phyloP scores from a whole-genome alignment of 164 flowering plant genomes.

The Litsea cubeba region DNA sequence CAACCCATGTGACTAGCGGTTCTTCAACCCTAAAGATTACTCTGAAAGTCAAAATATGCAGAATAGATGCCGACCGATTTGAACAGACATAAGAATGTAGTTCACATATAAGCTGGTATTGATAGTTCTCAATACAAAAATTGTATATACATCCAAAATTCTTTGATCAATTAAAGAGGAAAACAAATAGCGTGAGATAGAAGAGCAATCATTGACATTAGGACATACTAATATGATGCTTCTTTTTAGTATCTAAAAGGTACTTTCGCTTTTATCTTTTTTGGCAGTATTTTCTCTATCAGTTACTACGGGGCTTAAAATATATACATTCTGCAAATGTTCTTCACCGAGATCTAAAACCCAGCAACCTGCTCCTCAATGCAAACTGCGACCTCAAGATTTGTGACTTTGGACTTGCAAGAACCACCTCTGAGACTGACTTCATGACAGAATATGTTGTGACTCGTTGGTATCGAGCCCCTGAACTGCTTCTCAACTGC shows the following conservation, averaged over 20 bases:
- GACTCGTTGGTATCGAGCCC: slow-evolving; percentile 90
- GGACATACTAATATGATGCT: neutral
- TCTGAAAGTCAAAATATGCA: no score
- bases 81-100: no score
- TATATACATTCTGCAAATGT: slow-evolving; percentile 91
- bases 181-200: no score
- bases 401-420: slow-evolving; percentile 93
- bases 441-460: slow-evolving; percentile 94
- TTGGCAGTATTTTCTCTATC: slow-evolving; percentile 82
- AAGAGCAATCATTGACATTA: no score
- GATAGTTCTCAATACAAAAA: no score
- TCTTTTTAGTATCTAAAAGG: neutral
- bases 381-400: slow-evolving; percentile 91
- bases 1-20: no score
- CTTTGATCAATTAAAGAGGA: no score
- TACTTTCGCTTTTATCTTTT: neutral
- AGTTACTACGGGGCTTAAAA: slow-evolving; percentile 73
- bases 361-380: slow-evolving; percentile 84
- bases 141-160: no score
- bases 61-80: no score
- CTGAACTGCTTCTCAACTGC: slow-evolving; percentile 81
- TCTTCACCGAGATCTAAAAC: slow-evolving; percentile 84
- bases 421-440: slow-evolving; percentile 79
- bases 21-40: no score
- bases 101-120: no score